Conservation (phyloP, 2,329 filamentous ascomycete species). For the Gnomoniopsis smithogilvyi region DNA sequence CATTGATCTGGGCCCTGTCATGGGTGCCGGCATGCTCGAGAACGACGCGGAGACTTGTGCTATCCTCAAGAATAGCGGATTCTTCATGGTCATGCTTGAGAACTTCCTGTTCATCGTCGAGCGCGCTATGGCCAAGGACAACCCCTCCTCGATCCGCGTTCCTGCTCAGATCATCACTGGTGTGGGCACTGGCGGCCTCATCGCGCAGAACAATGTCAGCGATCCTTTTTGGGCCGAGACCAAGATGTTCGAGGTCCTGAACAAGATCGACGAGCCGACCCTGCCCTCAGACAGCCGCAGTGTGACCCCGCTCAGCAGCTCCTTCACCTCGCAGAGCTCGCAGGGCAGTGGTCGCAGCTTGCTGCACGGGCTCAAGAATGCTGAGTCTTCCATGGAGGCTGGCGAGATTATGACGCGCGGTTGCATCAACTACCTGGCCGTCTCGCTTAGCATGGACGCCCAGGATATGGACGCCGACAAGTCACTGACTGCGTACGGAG, state of each 20-base stretch:
- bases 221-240: conserved; percentile 54
- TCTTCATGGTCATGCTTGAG: conserved; percentile 49
- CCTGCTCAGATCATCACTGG: conserved; percentile 50
- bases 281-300: conserved; percentile 4
- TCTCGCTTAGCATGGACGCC: conserved; percentile 44
- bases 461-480: conserved; percentile 46
- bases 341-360: conserved; percentile 23
- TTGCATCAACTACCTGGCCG: conserved; percentile 44
- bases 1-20: conserved; percentile 49
- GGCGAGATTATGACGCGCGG: conserved; percentile 41
- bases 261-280: conserved; percentile 40
- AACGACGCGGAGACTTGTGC: conserved; percentile 44
- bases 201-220: conserved; percentile 46
- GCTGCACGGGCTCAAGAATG: conserved; percentile 37
- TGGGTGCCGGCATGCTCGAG: conserved; percentile 53
- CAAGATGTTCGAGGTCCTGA: conserved; percentile 46
- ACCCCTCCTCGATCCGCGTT: conserved; percentile 24
- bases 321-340: background rate
- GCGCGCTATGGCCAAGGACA: conserved; percentile 40
- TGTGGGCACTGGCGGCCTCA: conserved; percentile 52
- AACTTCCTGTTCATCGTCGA: conserved; percentile 47
- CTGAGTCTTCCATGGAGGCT: conserved; percentile 37
- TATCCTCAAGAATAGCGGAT: conserved; percentile 47
- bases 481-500: conserved; percentile 37
- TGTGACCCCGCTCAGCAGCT: background rate